Conservation (phyloP, 1,284 basidiomycete species). For the Fomitopsis schrenkii region DNA sequence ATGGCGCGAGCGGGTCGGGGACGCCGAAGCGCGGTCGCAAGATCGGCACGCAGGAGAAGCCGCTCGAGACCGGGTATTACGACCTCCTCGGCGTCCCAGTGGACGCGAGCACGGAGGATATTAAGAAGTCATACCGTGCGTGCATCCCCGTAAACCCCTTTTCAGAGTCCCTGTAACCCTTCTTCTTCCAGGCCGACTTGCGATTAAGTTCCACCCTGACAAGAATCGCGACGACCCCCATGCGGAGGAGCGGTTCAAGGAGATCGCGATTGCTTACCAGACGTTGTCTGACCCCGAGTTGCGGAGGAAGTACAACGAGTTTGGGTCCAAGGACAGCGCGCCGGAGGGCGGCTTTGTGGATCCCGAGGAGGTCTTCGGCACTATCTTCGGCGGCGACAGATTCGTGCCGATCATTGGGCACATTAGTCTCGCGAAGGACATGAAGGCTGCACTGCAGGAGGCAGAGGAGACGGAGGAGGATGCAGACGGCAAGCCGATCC, state of each 20-base stretch:
- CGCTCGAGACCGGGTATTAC: slow-evolving; percentile 87
- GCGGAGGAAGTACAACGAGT: slow-evolving; percentile 93
- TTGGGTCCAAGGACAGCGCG: slow-evolving; percentile 74
- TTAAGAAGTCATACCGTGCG: slow-evolving; percentile 94
- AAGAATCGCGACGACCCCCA: slow-evolving; percentile 93
- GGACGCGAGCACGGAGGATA: slow-evolving; percentile 76
- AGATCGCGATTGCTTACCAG: slow-evolving; percentile 86
- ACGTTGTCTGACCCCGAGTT: slow-evolving; percentile 85
- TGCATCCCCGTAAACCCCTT: slow-evolving; percentile 7
- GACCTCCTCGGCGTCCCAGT: slow-evolving; percentile 78
- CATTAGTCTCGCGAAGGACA: slow-evolving; percentile 86
- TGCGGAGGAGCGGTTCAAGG: slow-evolving; percentile 88
- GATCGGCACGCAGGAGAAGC: slow-evolving; percentile 86
- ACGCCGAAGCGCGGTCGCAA: slow-evolving; percentile 47
- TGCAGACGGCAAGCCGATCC: slow-evolving; percentile 30
- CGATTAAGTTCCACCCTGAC: slow-evolving; percentile 90
- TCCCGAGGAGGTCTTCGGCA: slow-evolving; percentile 89
- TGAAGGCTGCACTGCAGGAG: slow-evolving; percentile 97
- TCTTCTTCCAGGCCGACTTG: slow-evolving; percentile 64
- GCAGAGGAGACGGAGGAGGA: slow-evolving; percentile 68
- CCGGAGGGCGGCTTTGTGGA: slow-evolving; percentile 75
- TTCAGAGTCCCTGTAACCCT: neutral
- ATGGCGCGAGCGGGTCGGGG: slow-evolving; percentile 17
- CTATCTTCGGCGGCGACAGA: slow-evolving; percentile 87
- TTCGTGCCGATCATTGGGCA: slow-evolving; percentile 83